Conservation (phyloP, 2,329 filamentous ascomycete species). For the Aspergillus sclerotialis region DNA sequence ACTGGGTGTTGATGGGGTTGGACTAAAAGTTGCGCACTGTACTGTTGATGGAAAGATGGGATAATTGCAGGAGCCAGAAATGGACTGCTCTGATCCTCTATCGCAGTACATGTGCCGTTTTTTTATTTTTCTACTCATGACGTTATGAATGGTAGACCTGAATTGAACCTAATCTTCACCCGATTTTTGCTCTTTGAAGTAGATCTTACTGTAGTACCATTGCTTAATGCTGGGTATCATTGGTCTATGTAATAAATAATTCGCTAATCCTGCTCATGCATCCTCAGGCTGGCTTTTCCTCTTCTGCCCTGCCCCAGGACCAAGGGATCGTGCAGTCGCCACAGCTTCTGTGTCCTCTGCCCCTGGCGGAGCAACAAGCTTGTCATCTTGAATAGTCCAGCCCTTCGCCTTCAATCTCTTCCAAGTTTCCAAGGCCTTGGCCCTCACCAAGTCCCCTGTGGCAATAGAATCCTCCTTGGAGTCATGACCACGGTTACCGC, state of each 20-base stretch:
- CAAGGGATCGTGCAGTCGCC: constrained; percentile 8
- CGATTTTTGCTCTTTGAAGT: background rate
- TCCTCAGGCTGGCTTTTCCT: constrained; percentile 9
- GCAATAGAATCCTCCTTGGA: constrained; percentile 85
- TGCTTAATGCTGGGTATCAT: constrained; percentile 16
- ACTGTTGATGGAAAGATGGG: too few species aligned
- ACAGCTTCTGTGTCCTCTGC: constrained; percentile 3
- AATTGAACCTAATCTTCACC: constrained; percentile 16
- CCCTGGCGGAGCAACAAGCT: constrained; percentile 26
- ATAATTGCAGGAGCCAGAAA: background rate
- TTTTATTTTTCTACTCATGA: constrained; percentile 20
- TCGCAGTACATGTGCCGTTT: too few species aligned
- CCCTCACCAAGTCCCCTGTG: constrained; percentile 75
- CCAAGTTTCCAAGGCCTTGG: constrained; percentile 66
- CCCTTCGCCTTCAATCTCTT: constrained; percentile 57
- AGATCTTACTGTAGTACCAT: constrained; percentile 3
- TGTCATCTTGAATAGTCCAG: constrained; percentile 55
- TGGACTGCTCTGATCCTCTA: background rate
- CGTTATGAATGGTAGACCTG: constrained; percentile 25
- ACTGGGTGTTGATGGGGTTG: background rate
- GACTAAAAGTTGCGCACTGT: background rate
- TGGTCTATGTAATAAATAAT: constrained; percentile 3
- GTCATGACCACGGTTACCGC: constrained; percentile 66
- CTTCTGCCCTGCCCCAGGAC: constrained; percentile 19
- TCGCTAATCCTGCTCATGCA: constrained; percentile 1